Conservation (phyloP, 2,329 filamentous ascomycete genomes). For the Penicillium verrucosum region DNA sequence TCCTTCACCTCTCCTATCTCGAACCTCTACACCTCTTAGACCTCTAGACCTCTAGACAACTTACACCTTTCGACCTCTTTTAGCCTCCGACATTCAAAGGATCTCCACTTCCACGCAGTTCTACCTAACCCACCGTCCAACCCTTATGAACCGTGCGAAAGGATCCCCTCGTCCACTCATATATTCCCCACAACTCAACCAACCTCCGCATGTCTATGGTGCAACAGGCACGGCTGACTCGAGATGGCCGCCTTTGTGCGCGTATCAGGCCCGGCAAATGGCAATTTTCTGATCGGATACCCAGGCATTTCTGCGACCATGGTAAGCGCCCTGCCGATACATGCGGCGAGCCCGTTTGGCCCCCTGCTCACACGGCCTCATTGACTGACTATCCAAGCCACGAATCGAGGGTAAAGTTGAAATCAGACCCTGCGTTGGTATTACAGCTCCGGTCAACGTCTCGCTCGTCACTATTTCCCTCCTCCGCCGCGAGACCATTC, state of each 20-base stretch:
- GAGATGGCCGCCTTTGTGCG: constrained; percentile 79
- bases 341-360: not conserved
- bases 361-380: not conserved
- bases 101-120: not conserved
- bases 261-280: constrained; percentile 95
- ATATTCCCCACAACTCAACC: constrained; percentile 27
- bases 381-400: constrained; percentile 56
- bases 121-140: not conserved
- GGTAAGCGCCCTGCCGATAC: constrained; percentile 57
- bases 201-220: constrained; percentile 38
- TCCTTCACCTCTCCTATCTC: constrained; percentile 4
- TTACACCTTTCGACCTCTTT: not conserved
- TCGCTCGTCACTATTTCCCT: constrained; percentile 93
- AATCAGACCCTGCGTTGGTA: constrained; percentile 80
- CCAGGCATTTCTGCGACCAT: constrained; percentile 95
- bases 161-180: constrained; percentile 20
- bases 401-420: constrained; percentile 98
- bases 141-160: constrained; percentile 30
- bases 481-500: constrained; percentile 91
- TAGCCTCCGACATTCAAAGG: not conserved
- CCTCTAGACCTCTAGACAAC: not conserved
- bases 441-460: constrained; percentile 83
- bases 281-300: constrained; percentile 93
- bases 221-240: constrained; percentile 36
- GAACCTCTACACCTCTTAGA: not conserved